Conservation (phyloP, 2,329 filamentous ascomycete genomes). For the Gyromitra esculenta region DNA sequence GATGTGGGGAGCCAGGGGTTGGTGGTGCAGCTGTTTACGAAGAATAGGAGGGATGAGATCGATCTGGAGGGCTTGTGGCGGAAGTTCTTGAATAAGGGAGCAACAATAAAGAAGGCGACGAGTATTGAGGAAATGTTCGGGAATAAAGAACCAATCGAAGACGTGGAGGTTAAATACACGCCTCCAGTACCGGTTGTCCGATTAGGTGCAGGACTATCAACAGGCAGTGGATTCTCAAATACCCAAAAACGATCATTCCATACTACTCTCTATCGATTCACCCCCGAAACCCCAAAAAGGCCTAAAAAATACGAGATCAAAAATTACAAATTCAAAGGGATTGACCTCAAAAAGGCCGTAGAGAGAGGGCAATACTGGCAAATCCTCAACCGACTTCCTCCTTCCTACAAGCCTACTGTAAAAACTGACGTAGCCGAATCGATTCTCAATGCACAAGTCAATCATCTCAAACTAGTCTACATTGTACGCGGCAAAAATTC, state of each 20-base stretch:
- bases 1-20: constrained; percentile 77
- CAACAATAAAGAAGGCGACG: constrained; percentile 53
- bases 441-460: constrained; percentile 27
- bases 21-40: constrained; percentile 77
- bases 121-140: constrained; percentile 56
- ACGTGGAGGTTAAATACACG: constrained; percentile 36
- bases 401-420: constrained; percentile 56
- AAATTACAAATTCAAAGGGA: constrained; percentile 3
- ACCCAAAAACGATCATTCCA: constrained; percentile 26
- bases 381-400: constrained; percentile 46
- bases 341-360: not conserved
- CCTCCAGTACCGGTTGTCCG: constrained; percentile 20
- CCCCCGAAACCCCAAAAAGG: not conserved
- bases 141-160: constrained; percentile 26
- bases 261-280: constrained; percentile 3
- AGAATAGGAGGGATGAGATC: constrained; percentile 74
- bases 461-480: constrained; percentile 11
- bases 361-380: constrained; percentile 28
- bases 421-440: constrained; percentile 58
- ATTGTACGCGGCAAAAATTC: constrained; percentile 1
- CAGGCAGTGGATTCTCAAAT: not conserved
- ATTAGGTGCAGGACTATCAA: constrained; percentile 33
- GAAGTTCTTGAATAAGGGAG: constrained; percentile 59
- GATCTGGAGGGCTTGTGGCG: constrained; percentile 73
- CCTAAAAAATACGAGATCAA: not conserved